These are phyloP conservation scores for Cladosporium phlei DNA, from an alignment of 2,329 filamentous ascomycete species.

Conservation along the genomic window DNA sequence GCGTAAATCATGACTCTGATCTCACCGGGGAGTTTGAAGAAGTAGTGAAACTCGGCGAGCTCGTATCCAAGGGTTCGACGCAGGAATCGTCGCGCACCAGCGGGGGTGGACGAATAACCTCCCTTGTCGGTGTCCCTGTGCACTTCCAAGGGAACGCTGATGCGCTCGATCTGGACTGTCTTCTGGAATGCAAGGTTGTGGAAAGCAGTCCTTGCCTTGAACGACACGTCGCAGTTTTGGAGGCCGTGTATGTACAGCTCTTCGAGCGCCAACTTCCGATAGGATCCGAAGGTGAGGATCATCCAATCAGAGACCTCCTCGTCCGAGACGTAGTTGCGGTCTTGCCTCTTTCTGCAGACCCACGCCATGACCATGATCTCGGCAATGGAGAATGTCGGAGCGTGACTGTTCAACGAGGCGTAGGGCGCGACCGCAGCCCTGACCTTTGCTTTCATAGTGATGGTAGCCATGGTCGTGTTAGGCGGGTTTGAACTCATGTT, in stretches of 20 bases:
- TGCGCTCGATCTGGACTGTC: not conserved
- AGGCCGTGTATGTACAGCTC: not conserved
- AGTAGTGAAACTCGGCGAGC: not conserved
- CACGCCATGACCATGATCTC: constrained; percentile 14
- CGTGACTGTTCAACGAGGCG: not conserved
- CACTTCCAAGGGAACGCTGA: not conserved
- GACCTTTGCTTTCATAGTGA: constrained; percentile 3
- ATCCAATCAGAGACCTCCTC: not conserved
- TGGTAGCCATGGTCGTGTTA: too few relatives aligned
- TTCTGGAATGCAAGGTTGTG: not conserved
- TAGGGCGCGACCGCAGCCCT: constrained; percentile 1
- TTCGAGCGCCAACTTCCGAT: not conserved
- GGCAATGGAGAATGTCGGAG: constrained; percentile 1
- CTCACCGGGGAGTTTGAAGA: not conserved
- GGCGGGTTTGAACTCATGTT: too few relatives aligned
- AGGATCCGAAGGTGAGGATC: not conserved
- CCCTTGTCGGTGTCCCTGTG: not conserved
- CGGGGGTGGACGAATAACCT: not conserved
- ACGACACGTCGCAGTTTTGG: not conserved
- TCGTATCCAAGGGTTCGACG: not conserved
- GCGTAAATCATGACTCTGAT: not conserved
- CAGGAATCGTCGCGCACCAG: not conserved
- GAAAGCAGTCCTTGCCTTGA: not conserved
- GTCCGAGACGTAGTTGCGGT: not conserved
- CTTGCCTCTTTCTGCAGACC: not conserved